Percentiles rank a stretch among this genome's conserved stretches.
Evolutionary conservation across 2,329 filamentous ascomycete species (phyloP).

Genomic region (Anthostomella pinea): DNA sequence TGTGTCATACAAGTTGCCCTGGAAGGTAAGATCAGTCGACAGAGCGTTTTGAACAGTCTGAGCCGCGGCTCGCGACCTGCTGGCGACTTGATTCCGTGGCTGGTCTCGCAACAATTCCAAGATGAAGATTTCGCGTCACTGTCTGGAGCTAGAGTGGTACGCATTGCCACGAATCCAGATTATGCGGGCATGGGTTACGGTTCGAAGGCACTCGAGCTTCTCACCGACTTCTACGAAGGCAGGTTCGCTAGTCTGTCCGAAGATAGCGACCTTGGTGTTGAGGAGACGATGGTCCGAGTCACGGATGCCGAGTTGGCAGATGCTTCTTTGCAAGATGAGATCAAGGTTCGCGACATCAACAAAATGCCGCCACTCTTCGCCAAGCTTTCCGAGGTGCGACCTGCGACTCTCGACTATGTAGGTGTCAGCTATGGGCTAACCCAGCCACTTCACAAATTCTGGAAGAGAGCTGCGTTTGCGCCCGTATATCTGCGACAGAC

Average conservation of each 20-base stretch:
- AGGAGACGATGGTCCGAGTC: constrained; percentile 70
- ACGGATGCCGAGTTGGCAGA: constrained; percentile 79
- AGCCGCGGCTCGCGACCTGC: constrained; percentile 85
- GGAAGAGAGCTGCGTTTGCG: constrained; percentile 83
- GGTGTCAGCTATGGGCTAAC: constrained; percentile 96
- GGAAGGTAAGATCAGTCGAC: constrained; percentile 90
- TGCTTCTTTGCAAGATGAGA: constrained; percentile 75
- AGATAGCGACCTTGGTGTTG: constrained; percentile 51
- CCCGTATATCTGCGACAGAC: constrained; percentile 95
- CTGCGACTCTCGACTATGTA: constrained; percentile 82
- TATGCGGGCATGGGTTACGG: constrained; percentile 93
- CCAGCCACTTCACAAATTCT: constrained; percentile 85
- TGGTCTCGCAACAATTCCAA: constrained; percentile 96
- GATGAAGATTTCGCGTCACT: constrained; percentile 94
- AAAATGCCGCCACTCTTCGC: constrained; percentile 93
- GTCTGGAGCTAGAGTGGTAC: constrained; percentile 86
- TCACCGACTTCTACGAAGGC: constrained; percentile 91
- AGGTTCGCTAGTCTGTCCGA: constrained; percentile 86
- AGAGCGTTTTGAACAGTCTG: constrained; percentile 87
- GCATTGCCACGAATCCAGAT: constrained; percentile 95
- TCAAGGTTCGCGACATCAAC: constrained; percentile 84
- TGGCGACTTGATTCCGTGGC: constrained; percentile 94
- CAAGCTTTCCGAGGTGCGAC: constrained; percentile 77
- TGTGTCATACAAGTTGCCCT: constrained; percentile 93
- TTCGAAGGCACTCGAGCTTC: constrained; percentile 78